Conservation (phyloP, 768 basidiomycete species). For the Podaxis sp. region DNA sequence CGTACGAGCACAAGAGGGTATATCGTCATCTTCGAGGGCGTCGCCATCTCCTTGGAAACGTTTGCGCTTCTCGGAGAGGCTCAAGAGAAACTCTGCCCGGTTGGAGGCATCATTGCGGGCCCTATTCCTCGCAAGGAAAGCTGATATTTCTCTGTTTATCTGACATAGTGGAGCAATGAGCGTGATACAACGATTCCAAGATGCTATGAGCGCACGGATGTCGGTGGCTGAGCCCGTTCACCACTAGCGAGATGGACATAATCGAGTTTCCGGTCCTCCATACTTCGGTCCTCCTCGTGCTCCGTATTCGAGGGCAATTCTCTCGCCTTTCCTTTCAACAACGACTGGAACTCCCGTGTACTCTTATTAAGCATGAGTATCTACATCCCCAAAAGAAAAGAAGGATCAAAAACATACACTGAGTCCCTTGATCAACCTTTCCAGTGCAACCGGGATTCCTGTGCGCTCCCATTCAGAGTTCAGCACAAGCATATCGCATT, state of each 20-base stretch:
- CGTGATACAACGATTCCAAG: background rate
- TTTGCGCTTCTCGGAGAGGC: constrained; percentile 50
- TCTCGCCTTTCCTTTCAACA: constrained; percentile 4
- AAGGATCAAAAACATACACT: background rate
- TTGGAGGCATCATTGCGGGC: constrained; percentile 76
- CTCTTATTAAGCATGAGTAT: constrained; percentile 18
- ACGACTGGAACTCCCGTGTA: constrained; percentile 18
- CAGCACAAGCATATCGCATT: constrained; percentile 69
- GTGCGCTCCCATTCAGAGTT: constrained; percentile 60
- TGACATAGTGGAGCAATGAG: constrained; percentile 18
- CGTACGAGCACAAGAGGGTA: constrained; percentile 64
- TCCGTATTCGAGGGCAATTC: constrained; percentile 4
- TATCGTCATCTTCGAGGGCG: constrained; percentile 7
- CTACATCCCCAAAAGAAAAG: background rate
- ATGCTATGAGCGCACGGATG: constrained; percentile 44
- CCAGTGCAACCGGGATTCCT: constrained; percentile 52
- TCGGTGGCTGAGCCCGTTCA: constrained; percentile 45
- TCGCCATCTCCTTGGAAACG: constrained; percentile 30
- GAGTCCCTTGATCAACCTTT: constrained; percentile 40
- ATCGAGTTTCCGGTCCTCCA: constrained; percentile 69
- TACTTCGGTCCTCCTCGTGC: constrained; percentile 16
- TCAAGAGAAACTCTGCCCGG: constrained; percentile 66
- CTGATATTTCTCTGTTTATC: constrained; percentile 70
- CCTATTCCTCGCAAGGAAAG: constrained; percentile 65
- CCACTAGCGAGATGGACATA: constrained; percentile 51